A percentile compares a stretch with the other conserved stretches of the same genome.
Conservation (phyloP, 495 filamentous ascomycete genomes). For the Penicillium dipodomyicola region DNA sequence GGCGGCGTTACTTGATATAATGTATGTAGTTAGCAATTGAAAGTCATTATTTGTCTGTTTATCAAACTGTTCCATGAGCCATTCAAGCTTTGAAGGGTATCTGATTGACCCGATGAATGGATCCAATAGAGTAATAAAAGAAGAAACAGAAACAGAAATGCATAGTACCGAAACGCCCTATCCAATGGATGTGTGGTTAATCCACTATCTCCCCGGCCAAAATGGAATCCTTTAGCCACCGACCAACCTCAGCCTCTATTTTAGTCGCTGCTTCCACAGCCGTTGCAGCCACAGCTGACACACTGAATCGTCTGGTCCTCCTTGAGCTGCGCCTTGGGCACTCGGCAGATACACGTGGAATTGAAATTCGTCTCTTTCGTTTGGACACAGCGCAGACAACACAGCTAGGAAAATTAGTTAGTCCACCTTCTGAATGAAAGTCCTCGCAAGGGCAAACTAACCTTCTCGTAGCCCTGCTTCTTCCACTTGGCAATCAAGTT, state of each 20-base stretch:
- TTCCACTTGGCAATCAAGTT: constrained; percentile 99
- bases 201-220: not conserved
- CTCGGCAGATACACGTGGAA: constrained; percentile 94
- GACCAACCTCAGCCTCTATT: not conserved
- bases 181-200: constrained; percentile 1
- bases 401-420: constrained; percentile 56
- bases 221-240: not conserved
- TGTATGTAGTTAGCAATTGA: constrained; percentile 27
- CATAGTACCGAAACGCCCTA: constrained; percentile 20
- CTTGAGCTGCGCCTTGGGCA: constrained; percentile 87
- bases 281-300: constrained; percentile 92
- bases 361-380: constrained; percentile 99
- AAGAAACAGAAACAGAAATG: constrained; percentile 7
- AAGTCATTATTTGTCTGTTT: constrained; percentile 27
- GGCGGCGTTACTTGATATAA: constrained; percentile 22
- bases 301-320: constrained; percentile 89
- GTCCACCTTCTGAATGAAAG: not conserved
- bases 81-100: constrained; percentile 25
- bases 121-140: constrained; percentile 5
- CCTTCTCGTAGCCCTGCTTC: constrained; percentile 98
- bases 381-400: constrained; percentile 93
- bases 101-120: constrained; percentile 19
- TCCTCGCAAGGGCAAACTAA: constrained; percentile 30
- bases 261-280: constrained; percentile 83
- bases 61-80: constrained; percentile 1